Conservation (phyloP, 352 stramenopile species). For the Phytopythium montanum region DNA sequence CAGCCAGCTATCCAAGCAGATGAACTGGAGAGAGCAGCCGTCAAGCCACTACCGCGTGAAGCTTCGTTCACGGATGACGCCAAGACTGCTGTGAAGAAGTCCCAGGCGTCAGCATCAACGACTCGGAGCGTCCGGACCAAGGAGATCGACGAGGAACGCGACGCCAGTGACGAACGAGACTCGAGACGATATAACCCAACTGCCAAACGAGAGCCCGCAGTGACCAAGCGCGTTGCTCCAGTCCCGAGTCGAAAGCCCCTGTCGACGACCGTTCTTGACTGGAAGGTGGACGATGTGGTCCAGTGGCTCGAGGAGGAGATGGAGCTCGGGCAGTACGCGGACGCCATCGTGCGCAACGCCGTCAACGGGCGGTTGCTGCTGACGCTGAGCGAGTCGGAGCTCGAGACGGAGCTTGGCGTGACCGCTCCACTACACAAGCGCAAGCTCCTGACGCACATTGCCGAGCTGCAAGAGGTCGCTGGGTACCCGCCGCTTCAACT, state of each 20-base stretch:
- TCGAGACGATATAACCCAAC: too few relatives aligned
- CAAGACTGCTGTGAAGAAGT: background rate
- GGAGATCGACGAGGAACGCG: background rate
- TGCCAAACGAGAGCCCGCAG: background rate
- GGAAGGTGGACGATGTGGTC: conserved; percentile 50
- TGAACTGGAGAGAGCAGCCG: background rate
- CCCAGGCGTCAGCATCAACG: background rate
- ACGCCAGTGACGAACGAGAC: background rate
- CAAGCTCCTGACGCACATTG: conserved; percentile 43
- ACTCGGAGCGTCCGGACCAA: background rate
- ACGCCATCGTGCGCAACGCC: conserved; percentile 28
- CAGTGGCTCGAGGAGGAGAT: conserved; percentile 43
- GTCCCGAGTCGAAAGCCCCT: background rate
- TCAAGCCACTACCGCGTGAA: background rate
- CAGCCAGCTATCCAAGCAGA: background rate
- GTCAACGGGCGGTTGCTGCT: conserved; percentile 44
- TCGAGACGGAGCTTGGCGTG: conserved; percentile 32
- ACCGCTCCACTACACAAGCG: conserved; percentile 32
- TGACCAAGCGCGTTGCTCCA: background rate
- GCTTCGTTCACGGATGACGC: too few relatives aligned
- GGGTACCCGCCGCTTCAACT: conserved; percentile 10
- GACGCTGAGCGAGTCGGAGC: conserved; percentile 32
- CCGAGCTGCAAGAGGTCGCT: conserved; percentile 33
- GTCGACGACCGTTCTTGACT: conserved; percentile 25
- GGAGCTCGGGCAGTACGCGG: conserved; percentile 39